Percentiles rank a stretch among this genome's conserved stretches.
phyloP scores from a whole-genome alignment of 352 stramenopile genomes.

The Phytophthora lateralis region DNA sequence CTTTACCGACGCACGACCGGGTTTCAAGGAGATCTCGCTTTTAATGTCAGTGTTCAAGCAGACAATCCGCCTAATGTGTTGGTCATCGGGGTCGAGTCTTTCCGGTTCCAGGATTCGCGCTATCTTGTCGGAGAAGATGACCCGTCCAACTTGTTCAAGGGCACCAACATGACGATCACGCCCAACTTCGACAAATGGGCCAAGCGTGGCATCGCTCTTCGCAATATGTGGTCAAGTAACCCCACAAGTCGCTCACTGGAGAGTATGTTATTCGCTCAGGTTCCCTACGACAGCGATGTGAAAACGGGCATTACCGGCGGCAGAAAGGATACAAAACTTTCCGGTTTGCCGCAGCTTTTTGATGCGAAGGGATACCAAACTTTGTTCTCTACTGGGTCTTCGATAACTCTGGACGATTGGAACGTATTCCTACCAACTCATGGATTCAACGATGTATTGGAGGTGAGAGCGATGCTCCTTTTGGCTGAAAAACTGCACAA shows the following conservation, averaged over 20 bases:
- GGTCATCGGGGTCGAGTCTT: slow-evolving; percentile 57
- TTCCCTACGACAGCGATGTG: slow-evolving; percentile 44
- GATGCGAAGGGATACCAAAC: slow-evolving; percentile 50
- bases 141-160: slow-evolving; percentile 41
- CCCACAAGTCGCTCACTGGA: slow-evolving; percentile 59
- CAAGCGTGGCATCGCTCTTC: slow-evolving; percentile 48
- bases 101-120: slow-evolving; percentile 53
- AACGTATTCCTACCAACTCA: slow-evolving; percentile 47
- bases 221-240: slow-evolving; percentile 63
- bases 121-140: slow-evolving; percentile 53
- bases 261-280: slow-evolving; percentile 55
- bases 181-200: slow-evolving; percentile 58
- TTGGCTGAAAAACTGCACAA: slow-evolving; percentile 27
- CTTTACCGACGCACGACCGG: slow-evolving; percentile 34
- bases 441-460: slow-evolving; percentile 48
- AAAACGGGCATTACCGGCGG: slow-evolving; percentile 40
- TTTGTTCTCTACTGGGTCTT: slow-evolving; percentile 48
- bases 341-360: slow-evolving; percentile 58
- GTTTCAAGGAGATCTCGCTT: slow-evolving; percentile 47
- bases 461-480: slow-evolving; percentile 37
- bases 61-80: slow-evolving; percentile 50
- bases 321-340: slow-evolving; percentile 30
- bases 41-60: slow-evolving; percentile 41
- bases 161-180: slow-evolving; percentile 38
- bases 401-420: slow-evolving; percentile 51